A percentile compares a stretch with the other conserved stretches of the same genome.
phyloP scores from a whole-genome alignment of 169 alveolate genomes.

The Nephromyces sp. region DNA sequence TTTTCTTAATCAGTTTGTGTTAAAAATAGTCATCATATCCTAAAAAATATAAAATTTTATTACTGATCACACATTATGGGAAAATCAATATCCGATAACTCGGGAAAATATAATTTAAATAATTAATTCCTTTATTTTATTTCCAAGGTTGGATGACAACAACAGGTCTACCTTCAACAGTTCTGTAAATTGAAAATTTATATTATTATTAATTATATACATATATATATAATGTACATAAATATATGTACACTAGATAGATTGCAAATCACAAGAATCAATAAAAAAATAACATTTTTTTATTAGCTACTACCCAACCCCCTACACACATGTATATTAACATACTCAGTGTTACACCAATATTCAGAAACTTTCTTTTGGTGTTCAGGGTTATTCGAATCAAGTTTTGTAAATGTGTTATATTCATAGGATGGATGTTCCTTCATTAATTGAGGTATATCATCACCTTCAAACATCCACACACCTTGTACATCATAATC shows the following conservation, averaged over 20 bases:
- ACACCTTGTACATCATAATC: conserved; percentile 86
- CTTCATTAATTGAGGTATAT: conserved; percentile 73
- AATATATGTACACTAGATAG: neutral
- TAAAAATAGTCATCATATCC: too few species aligned
- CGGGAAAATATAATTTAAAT: too few species aligned
- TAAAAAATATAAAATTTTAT: too few species aligned
- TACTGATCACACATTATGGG: too few species aligned
- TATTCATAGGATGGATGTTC: conserved; percentile 92
- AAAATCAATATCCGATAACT: too few species aligned
- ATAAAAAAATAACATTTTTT: neutral
- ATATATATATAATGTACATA: neutral
- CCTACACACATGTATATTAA: neutral
- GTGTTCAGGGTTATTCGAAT: conserved; percentile 63
- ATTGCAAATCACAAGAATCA: neutral
- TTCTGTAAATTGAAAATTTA: neutral
- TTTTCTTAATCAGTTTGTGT: too few species aligned
- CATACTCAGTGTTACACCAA: conserved; percentile 80
- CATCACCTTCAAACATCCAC: conserved; percentile 90
- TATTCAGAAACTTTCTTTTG: conserved; percentile 74
- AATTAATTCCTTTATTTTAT: too few species aligned
- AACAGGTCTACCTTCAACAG: conserved; percentile 14
- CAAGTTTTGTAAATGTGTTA: conserved; percentile 71
- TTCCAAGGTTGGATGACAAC: conserved; percentile 29
- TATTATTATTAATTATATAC: neutral
- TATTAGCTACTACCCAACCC: neutral